Evolutionary conservation across 768 basidiomycete genomes (phyloP), one percentile per base, ranked within the genome.

Genomic region (Hypholoma fasciculare): DNA sequence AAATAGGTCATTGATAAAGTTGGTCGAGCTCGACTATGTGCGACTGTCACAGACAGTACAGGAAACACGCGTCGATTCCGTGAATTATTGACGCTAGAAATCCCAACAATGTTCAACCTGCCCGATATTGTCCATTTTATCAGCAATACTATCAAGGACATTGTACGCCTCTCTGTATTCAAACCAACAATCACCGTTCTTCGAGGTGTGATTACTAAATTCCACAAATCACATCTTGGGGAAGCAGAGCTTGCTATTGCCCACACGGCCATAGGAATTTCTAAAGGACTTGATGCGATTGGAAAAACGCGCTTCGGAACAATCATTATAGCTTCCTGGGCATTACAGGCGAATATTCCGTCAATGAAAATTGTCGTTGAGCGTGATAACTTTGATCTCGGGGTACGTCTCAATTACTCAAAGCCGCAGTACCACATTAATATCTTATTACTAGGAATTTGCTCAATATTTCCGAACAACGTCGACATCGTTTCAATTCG

Each of bases 101-200:
- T 68, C 16, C 59, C 59, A 9, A 64, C 63, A 23, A 47, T 66
- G 7, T 61, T 67, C 39, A 62, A 65, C 36, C 23, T 68, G 8
- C 62, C 68, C 4, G 67, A 70, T 44, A 67, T 68, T 36, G 62
- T 60, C 39, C 69, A 69, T 52, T 65, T 66, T 30, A 61, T 68
- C 49, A 66, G 48, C 23, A 49, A 49, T n/a, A 49, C 26, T 3
- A 26, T 49, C 48, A 49, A 49, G 12, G 48, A 49, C n/a, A 49
- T 49, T 27, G 48, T 49, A 14, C 48, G 48, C 23, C 48, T 49
- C 16, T 7, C 20, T 26, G 20, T 23, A 23, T 49, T 49, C 48
- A 49, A 61, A 16, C 46, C 59, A 52, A 51, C 57, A 23, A 63
- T 67, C 49, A 23, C 42, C 7, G 57, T 62, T 51, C 34, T 67